A percentile compares a stretch with the other conserved stretches of the same genome.
Evolutionary conservation across 176 grass and related monocot genomes (phyloP).

Genomic region (Oryza rufipogon): DNA sequence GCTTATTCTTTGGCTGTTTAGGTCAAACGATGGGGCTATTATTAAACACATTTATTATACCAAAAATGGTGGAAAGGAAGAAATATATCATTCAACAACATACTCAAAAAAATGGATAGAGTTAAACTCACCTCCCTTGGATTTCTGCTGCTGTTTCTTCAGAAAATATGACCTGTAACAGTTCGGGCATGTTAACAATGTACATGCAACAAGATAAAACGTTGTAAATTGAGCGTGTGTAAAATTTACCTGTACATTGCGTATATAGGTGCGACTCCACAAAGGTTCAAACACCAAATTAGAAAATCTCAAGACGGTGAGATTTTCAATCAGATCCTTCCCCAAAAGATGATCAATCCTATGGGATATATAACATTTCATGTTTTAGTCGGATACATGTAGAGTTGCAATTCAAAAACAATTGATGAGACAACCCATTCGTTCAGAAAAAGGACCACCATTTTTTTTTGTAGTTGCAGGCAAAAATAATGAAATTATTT

Average conservation of each 20-base stretch:
- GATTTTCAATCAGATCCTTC: conserved; percentile 95
- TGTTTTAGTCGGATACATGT: background rate
- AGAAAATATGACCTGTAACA: conserved; percentile 80
- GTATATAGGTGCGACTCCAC: conserved; percentile 84
- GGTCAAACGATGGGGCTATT: no score
- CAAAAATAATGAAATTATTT: background rate
- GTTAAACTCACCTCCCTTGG: conserved; percentile 74
- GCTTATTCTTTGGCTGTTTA: no score
- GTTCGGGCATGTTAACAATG: conserved; percentile 23
- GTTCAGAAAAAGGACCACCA: conserved; percentile 14
- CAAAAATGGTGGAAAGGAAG: background rate
- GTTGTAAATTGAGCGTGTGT: conserved; percentile 19
- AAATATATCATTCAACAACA: background rate
- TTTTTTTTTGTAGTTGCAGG: background rate
- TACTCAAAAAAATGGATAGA: background rate
- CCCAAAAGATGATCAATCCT: conserved; percentile 97
- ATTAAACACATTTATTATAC: conserved; percentile 5
- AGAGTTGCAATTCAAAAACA: conserved; percentile 5
- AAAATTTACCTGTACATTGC: conserved; percentile 82
- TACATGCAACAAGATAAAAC: conserved; percentile 27
- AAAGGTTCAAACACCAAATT: conserved; percentile 98
- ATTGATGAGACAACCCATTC: conserved; percentile 24
- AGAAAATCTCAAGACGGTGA: conserved; percentile 94
- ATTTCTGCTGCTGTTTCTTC: conserved; percentile 89
- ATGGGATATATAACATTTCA: conserved; percentile 17